Evolutionary conservation across 495 filamentous ascomycete genomes (phyloP), one percentile per base, ranked within the genome.

Genomic region (Xylaria telfairii): DNA sequence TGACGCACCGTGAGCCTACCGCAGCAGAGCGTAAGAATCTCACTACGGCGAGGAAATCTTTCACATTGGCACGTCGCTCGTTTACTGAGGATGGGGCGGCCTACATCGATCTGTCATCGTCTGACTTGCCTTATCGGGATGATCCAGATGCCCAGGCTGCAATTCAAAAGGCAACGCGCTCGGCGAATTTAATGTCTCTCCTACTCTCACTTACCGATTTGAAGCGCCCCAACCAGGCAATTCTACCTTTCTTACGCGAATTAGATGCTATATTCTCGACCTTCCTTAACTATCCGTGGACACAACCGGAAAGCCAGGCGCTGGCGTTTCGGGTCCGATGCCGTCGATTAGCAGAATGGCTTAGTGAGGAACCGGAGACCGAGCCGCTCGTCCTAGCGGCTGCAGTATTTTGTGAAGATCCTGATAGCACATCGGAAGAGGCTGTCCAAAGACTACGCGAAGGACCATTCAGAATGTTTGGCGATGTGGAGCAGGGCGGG

Each of bases 181-280:
- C 68, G 44, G 76, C 67, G 42, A 78, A 78, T 24, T 56, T 77
- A 9, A 60, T 77, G 19, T 74, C 75, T 19, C 73, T 78, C 37
- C 68, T 78, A 13, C 30, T 67, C 47, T 73, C 42, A 17, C 68
- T 77, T 10, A 2, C 49, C 26, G 73, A 77, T 60, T 39, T 74
- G 9, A 62, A 28, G 24, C 8, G 46, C 24, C 46, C 59, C 21
- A 67, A 62, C n/a, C 41, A 68, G 56, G 24, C 4, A 6, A 19
- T 68, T 12, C 42, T 62, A 19, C 24, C 47, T 13, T 44, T 78
- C 44, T 56, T 78, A 15, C 65, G 72, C 39, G 60, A 75, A 53
- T 63, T 78, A 24, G 71, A 78, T 63, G 47, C 62, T 60, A 41
- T 28, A 12, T 75, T 77, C 32, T 71, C 65, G 15, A 54, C 54